Evolutionary conservation across 345 rosid species (phyloP), one percentile per base, ranked within the genome.

Genomic region (Clarkia xantiana): DNA sequence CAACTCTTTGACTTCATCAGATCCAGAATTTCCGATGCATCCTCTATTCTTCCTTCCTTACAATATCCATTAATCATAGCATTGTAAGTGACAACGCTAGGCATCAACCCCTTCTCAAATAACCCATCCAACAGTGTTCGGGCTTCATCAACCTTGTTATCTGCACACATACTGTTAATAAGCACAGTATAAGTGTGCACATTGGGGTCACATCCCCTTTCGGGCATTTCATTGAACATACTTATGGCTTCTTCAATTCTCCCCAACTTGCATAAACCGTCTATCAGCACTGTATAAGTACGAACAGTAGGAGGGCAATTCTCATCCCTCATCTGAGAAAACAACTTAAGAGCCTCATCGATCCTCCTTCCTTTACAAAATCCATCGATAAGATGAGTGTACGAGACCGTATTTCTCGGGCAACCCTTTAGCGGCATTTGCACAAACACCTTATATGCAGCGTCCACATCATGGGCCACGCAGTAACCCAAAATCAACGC

Each of bases 401-500:
- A 89, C 0, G 97, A 71, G 55, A 88, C 93, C 65, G 71, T 80
- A 71, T 84, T 84, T 66, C 86, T 76, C 20, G 38, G 68, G 40
- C 84, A 78, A 34, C 93, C 82, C 66, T 74, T 84, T 44, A 38
- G 62, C 1, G 67, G 73, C 86, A 88, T 88, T 64, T 58, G 57
- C 46, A 51, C 39, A 48, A 84, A 88, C 45, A 88, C 58, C 67
- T 54, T 57, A 62, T 56, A 67, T 4, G 86, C 97, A 17, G 70
- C 62, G 66, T 71, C 76, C 29, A 88, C 82, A 73, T 88, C 82
- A 46, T 69, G 68, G 50, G 66, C 76, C 74, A 76, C 58, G 45
- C 97, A 88, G 67, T 82, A 69, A 11, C 95, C 95, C 73, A 84
- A 54, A 44, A 88, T 75, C 75, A 88, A 71, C 3, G 97, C 76